These are phyloP conservation scores for Cercospora sp. DNA, from an alignment of 2,329 filamentous ascomycete species.

Conservation along the genomic window DNA sequence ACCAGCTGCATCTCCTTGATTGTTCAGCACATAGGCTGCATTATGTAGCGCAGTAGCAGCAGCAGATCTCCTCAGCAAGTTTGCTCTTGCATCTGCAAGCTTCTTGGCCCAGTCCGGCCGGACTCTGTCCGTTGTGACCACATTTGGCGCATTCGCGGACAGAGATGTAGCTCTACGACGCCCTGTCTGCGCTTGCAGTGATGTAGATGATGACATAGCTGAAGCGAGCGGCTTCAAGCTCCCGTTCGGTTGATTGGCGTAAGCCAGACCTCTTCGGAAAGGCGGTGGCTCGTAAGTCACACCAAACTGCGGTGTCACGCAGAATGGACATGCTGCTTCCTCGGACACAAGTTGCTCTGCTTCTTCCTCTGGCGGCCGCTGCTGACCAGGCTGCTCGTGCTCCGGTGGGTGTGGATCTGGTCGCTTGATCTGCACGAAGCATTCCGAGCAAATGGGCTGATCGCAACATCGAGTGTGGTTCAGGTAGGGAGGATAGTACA, in stretches of 20 bases:
- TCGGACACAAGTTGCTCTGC: slow-evolving; percentile 77
- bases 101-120: slow-evolving; percentile 95
- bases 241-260: slow-evolving; percentile 55
- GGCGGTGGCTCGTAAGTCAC: slow-evolving; percentile 90
- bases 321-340: slow-evolving; percentile 90
- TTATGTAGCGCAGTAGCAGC: slow-evolving; percentile 93
- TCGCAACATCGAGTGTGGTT: slow-evolving; percentile 95
- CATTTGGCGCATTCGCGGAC: slow-evolving; percentile 78
- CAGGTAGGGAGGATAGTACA: slow-evolving; percentile 91
- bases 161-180: slow-evolving; percentile 66
- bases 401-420: slow-evolving; percentile 88
- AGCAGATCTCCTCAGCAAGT: slow-evolving; percentile 81
- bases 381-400: slow-evolving; percentile 46
- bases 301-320: slow-evolving; percentile 90
- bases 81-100: slow-evolving; percentile 76
- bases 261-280: slow-evolving; percentile 79
- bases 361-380: slow-evolving; percentile 45
- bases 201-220: slow-evolving; percentile 84
- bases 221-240: slow-evolving; percentile 58
- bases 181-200: slow-evolving; percentile 56
- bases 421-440: slow-evolving; percentile 97
- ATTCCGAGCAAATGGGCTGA: slow-evolving; percentile 95
- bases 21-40: slow-evolving; percentile 84
- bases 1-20: slow-evolving; percentile 37
- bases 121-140: slow-evolving; percentile 89